Conservation (phyloP, 768 basidiomycete species). For the Leucocoprinus birnbaumii region DNA sequence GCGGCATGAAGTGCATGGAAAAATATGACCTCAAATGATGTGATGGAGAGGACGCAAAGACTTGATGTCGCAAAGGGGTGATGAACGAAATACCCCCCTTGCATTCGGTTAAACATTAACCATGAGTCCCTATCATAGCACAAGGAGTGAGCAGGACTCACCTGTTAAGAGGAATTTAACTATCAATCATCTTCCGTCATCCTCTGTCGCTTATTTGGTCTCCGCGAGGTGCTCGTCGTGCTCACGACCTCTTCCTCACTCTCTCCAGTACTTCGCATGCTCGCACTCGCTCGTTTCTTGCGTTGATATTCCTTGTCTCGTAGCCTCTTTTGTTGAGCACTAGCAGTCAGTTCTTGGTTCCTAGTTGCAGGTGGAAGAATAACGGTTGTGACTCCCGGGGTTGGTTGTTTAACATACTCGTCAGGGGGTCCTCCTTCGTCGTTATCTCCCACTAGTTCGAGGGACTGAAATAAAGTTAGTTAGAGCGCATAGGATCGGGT, state of each 20-base stretch:
- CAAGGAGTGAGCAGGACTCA: no score
- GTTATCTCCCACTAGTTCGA: constrained; percentile 72
- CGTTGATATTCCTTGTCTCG: constrained; percentile 83
- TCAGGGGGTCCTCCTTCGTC: constrained; percentile 60
- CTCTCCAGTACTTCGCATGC: constrained; percentile 63
- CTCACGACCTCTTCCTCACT: constrained; percentile 71
- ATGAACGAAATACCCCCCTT: no score
- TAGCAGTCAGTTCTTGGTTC: constrained; percentile 59
- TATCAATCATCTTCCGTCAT: constrained; percentile 62
- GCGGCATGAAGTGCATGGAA: no score
- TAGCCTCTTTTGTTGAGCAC: constrained; percentile 69
- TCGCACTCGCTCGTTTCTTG: constrained; percentile 66
- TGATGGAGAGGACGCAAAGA: no score
- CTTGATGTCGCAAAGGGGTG: no score
- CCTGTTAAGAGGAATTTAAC: no score
- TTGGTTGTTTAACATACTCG: constrained; percentile 64
- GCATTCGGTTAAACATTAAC: no score
- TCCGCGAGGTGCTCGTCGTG: constrained; percentile 43
- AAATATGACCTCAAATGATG: no score
- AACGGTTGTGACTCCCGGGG: constrained; percentile 72
- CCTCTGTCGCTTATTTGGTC: constrained; percentile 68
- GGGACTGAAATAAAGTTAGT: constrained; percentile 43
- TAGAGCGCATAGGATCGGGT: no score
- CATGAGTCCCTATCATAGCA: no score
- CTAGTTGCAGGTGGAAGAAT: constrained; percentile 73